Evolutionary conservation across 176 grass and related monocot genomes (phyloP), one percentile per base, ranked within the genome.

Genomic region (Rhynchospora pubera): DNA sequence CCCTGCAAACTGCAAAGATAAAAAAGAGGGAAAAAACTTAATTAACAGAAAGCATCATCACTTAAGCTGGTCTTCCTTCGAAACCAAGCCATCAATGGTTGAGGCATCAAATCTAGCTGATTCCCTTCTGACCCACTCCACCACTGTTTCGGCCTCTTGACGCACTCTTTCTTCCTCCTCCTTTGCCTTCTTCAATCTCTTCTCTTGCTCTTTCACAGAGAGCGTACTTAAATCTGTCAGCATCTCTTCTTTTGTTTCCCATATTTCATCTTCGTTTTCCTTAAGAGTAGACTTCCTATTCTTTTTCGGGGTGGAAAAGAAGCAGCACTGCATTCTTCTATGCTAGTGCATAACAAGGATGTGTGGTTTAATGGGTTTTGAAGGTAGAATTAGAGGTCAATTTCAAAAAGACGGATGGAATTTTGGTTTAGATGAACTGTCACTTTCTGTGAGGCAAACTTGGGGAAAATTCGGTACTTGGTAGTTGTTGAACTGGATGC

Each of bases 211-310:
- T 77, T 84, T 60, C 62, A 84, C 53, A 12, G 86, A 87, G 8
- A 84, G 82, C 18, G 86, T 87, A 52, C 86, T 79, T 21, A 79
- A 60, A 87, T 84, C 81, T 12, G 80, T 79, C 56, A 87, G 72
- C 39, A 87, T 87, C 50, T 79, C 86, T 79, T 87, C 81, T 26
- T 79, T 63, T 42, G 7, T 34, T 19, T n/a, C 81, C 80, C 81
- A 79, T 18, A 14, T 70, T 60, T 43, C 62, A 26, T 84, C 86
- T 5, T 30, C 16, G 16, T 77, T 67, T n/a, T 16, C 22, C 0
- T 39, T 53, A 26, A 7, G 9, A 22, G 11, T 72, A 28, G 28
- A 43, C 77, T 14, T 79, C 48, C 24, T 13, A 18, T 78, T 39
- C 34, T 39, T 71, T 83, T 57, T 70, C 52, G 62, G 11, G 18